These are phyloP conservation scores for Solanum chaucha DNA, from an alignment of 257 asterid genomes.

Conservation along the genomic window DNA sequence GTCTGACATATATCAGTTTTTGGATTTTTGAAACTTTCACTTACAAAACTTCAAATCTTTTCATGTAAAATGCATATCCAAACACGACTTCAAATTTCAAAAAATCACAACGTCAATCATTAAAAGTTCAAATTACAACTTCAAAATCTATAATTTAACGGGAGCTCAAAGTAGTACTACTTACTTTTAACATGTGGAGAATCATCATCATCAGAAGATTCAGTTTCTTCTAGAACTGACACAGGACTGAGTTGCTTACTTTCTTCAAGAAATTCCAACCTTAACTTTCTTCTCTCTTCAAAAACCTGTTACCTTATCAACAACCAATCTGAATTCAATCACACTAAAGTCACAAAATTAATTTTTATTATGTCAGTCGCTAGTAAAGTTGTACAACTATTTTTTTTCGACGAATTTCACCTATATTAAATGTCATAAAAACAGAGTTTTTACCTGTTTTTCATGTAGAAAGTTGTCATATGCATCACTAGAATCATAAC, in stretches of 20 bases:
- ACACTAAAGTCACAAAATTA: not conserved
- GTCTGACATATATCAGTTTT: too few relatives aligned
- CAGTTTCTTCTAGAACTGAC: conserved; percentile 54
- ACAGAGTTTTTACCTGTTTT: conserved; percentile 21
- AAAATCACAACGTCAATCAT: not conserved
- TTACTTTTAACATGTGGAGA: conserved; percentile 35
- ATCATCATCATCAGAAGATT: conserved; percentile 25
- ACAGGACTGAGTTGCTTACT: conserved; percentile 50
- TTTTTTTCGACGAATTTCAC: not conserved
- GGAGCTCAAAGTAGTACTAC: not conserved
- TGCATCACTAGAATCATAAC: conserved; percentile 26
- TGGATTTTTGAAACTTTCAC: not conserved
- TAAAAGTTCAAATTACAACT: not conserved
- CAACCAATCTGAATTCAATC: not conserved
- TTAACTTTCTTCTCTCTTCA: conserved; percentile 20
- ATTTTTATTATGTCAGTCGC: not conserved
- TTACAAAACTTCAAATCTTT: not conserved
- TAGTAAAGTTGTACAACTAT: not conserved
- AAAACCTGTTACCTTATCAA: conserved; percentile 28
- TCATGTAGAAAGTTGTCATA: not conserved
- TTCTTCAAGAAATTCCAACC: conserved; percentile 17
- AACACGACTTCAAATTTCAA: not conserved
- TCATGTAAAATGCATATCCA: not conserved
- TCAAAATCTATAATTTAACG: not conserved
- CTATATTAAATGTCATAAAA: not conserved